A percentile compares a stretch with the other conserved stretches of the same genome.
Evolutionary conservation across 371 early-diverging fungal species (phyloP).

Genomic region (Vairimorpha necatrix): DNA sequence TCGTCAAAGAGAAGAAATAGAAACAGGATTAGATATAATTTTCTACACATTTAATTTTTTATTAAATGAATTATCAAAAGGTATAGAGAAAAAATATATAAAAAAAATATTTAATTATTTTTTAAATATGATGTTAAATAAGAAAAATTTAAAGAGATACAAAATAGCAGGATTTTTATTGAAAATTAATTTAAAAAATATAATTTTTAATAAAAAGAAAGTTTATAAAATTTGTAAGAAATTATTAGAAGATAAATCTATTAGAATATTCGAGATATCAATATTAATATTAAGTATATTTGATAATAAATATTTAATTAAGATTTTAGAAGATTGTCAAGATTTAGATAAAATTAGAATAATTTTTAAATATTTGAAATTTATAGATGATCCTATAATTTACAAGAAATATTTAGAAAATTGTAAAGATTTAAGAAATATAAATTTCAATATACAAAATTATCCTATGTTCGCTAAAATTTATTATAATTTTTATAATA

Average conservation of each 20-base stretch:
- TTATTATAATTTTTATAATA: constrained; percentile 13
- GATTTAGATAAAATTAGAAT: not conserved
- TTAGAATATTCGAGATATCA: constrained; percentile 8
- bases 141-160: not conserved
- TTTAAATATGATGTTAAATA: not conserved
- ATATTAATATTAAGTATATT: constrained; percentile 4
- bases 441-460: constrained; percentile 18
- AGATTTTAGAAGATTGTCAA: not conserved
- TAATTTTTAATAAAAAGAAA: constrained; percentile 13
- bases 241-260: not conserved
- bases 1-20: not conserved
- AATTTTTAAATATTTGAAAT: constrained; percentile 27
- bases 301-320: not conserved
- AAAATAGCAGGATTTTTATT: not conserved
- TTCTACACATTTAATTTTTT: not conserved
- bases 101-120: constrained; percentile 9
- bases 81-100: not conserved
- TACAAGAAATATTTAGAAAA: constrained; percentile 24
- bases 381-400: not conserved
- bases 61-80: not conserved
- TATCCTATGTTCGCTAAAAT: constrained; percentile 2
- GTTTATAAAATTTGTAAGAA: constrained; percentile 20
- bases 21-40: not conserved
- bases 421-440: constrained; percentile 1
- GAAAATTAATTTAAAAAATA: constrained; percentile 13